Conservation (phyloP, 106 monocot genomes). For the Platanthera zijinensis region DNA sequence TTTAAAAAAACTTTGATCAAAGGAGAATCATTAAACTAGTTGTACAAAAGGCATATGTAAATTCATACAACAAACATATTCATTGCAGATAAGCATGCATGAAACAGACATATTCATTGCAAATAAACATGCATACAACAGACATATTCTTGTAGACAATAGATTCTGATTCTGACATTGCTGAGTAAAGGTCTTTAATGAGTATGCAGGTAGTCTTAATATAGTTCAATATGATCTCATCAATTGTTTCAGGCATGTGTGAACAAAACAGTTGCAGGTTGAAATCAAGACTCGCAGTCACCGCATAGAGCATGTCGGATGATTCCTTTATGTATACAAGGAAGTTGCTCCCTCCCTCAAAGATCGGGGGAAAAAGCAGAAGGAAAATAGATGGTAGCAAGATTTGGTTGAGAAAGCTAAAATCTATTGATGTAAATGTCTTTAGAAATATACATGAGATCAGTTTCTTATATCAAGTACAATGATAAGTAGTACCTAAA, state of each 20-base stretch:
- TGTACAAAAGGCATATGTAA: too few species aligned
- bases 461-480: too few species aligned
- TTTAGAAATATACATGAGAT: neutral
- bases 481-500: too few species aligned
- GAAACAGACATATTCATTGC: too few species aligned
- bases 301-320: slow-evolving; percentile 82
- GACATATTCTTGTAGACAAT: too few species aligned
- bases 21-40: too few species aligned
- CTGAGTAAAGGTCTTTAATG: slow-evolving; percentile 40
- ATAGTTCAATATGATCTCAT: slow-evolving; percentile 78
- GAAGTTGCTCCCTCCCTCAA: slow-evolving; percentile 72
- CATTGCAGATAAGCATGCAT: too few species aligned
- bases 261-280: slow-evolving; percentile 87
- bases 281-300: slow-evolving; percentile 72
- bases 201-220: slow-evolving; percentile 31
- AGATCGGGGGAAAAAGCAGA: slow-evolving; percentile 35
- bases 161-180: slow-evolving; percentile 75
- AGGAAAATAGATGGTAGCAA: neutral
- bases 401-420: neutral
- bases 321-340: too few species aligned
- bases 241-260: slow-evolving; percentile 65
- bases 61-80: too few species aligned
- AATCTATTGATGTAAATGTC: neutral
- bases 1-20: too few species aligned
- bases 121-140: too few species aligned